Conservation (phyloP, 2,329 filamentous ascomycete genomes). For the Aspergillus chevalieri region DNA sequence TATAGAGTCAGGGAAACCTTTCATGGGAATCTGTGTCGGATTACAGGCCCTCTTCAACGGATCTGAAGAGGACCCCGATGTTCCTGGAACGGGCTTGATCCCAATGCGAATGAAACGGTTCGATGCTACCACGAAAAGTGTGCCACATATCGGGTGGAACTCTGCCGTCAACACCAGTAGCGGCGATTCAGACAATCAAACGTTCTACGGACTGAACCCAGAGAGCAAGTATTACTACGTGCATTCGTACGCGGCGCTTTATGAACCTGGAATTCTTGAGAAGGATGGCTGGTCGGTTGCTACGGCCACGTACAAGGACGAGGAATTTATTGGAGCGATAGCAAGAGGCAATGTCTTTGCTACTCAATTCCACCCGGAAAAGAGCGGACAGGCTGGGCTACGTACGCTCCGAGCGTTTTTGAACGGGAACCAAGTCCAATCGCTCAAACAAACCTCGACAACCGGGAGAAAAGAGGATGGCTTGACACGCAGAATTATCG, state of each 20-base stretch:
- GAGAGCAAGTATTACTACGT: constrained; percentile 98
- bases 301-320: constrained; percentile 76
- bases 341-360: constrained; percentile 79
- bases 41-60: constrained; percentile 83
- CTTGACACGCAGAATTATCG: constrained; percentile 87
- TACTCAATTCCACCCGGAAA: constrained; percentile 97
- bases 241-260: constrained; percentile 84
- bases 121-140: constrained; percentile 69
- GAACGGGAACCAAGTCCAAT: constrained; percentile 57
- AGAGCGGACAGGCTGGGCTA: constrained; percentile 84
- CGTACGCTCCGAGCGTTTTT: constrained; percentile 80
- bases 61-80: constrained; percentile 68
- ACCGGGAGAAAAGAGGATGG: constrained; percentile 49
- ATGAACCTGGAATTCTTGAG: constrained; percentile 67
- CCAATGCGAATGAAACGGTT: constrained; percentile 68
- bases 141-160: constrained; percentile 99
- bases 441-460: constrained; percentile 37
- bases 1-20: constrained; percentile 86
- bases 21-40: constrained; percentile 96
- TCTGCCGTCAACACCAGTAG: constrained; percentile 58
- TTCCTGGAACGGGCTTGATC: constrained; percentile 70
- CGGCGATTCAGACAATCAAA: constrained; percentile 39
- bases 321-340: constrained; percentile 87
- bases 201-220: constrained; percentile 71
- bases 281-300: constrained; percentile 85